Conservation (phyloP, 2,329 filamentous ascomycete genomes). For the Colletotrichum lupini region DNA sequence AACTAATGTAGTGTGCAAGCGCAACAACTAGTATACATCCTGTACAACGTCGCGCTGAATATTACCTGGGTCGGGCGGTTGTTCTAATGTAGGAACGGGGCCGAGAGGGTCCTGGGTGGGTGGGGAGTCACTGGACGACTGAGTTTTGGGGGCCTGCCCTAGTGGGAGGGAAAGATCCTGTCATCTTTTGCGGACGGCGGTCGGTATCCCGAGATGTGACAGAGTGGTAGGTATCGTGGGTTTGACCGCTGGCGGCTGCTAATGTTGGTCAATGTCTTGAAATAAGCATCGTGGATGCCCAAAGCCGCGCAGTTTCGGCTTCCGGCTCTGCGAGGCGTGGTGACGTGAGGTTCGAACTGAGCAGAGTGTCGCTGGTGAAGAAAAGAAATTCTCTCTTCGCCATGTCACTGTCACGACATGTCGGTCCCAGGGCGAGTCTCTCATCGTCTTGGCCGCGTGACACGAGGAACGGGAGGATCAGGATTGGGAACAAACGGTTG, state of each 20-base stretch:
- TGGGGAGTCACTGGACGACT: conserved; percentile 17
- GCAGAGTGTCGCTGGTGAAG: not conserved
- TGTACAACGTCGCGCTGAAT: conserved; percentile 1
- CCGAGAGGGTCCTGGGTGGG: conserved; percentile 19
- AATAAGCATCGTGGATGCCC: conserved; percentile 14
- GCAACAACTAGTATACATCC: not conserved
- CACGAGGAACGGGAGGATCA: not conserved
- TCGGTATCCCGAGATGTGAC: conserved; percentile 31
- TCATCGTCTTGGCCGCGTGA: not conserved
- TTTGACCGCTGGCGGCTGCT: not conserved
- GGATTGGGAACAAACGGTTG: not conserved
- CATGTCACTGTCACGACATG: conserved; percentile 1
- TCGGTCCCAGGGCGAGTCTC: not conserved
- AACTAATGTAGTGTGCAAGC: conserved; percentile 18
- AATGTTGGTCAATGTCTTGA: not conserved
- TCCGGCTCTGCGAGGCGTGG: not conserved
- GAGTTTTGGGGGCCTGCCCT: conserved; percentile 21
- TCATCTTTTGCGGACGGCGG: conserved; percentile 21
- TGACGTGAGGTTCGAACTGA: not conserved
- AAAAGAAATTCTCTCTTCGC: not conserved
- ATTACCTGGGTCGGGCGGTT: conserved; percentile 23
- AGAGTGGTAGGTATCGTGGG: conserved; percentile 3
- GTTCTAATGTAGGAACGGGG: conserved; percentile 35
- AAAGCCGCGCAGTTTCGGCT: not conserved
- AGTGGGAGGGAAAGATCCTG: conserved; percentile 18